Percentiles rank a stretch among this genome's conserved stretches.
phyloP scores from a whole-genome alignment of 106 monocot species.

The Agapanthus africanus region DNA sequence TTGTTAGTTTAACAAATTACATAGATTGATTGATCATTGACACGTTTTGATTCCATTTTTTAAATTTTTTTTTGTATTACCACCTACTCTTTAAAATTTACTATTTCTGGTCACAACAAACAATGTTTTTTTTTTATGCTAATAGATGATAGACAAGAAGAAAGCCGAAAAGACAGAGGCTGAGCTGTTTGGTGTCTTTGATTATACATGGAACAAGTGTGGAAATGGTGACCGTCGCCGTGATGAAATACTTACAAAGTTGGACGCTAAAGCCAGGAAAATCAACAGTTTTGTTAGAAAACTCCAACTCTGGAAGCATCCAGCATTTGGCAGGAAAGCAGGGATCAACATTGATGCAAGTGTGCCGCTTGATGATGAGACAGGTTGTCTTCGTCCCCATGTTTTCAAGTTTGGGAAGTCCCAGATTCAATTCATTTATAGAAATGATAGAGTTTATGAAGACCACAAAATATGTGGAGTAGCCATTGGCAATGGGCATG shows the following conservation, averaged over 20 bases:
- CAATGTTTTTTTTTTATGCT: no score
- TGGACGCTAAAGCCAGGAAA: constrained; percentile 15
- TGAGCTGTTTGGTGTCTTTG: constrained; percentile 53
- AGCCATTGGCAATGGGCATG: constrained; percentile 13
- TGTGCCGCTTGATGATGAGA: constrained; percentile 4
- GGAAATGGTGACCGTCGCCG: constrained; percentile 62
- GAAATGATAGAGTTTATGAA: neutral
- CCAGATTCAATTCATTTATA: constrained; percentile 25
- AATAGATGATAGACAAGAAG: constrained; percentile 58
- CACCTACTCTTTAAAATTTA: no score
- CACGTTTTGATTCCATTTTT: no score
- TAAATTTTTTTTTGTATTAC: no score
- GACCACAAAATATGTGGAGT: constrained; percentile 37
- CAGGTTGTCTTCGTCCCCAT: constrained; percentile 16
- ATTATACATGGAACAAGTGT: constrained; percentile 90
- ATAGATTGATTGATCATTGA: no score
- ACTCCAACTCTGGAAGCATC: constrained; percentile 26
- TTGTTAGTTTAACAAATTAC: no score
- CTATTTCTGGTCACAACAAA: no score
- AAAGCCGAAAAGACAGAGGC: constrained; percentile 68
- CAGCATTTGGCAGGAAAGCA: constrained; percentile 27
- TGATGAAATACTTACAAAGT: constrained; percentile 61
- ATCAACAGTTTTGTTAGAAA: constrained; percentile 18
- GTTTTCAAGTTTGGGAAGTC: constrained; percentile 31
- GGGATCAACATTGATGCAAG: constrained; percentile 48